Evolutionary conservation across 495 filamentous ascomycete genomes (phyloP), one percentile per base, ranked within the genome.

Genomic region (Tuber umbilicatum): DNA sequence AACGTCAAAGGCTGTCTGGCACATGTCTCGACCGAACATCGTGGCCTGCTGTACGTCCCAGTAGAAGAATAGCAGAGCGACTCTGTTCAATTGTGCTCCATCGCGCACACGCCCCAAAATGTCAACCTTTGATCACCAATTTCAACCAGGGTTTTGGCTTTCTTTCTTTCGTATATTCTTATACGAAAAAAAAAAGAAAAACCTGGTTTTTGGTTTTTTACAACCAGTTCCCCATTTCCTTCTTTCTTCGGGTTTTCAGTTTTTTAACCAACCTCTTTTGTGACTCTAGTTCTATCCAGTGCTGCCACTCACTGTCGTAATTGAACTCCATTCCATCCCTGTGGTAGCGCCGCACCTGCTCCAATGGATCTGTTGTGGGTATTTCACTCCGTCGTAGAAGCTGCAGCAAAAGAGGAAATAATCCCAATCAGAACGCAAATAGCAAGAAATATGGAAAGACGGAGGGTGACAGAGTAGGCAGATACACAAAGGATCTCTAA

Each of bases 41-140:
- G 73, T 80, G 27, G 78, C 73, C 68, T 82, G 81, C 68, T 82
- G 81, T 71, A 80, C 78, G 75, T 82, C 81, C 78, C 81, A 82
- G 71, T 73, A 82, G 68, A 82, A 82, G 73, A 79, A 80, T 69
- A 82, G 64, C 50, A 82, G 47, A 50, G 81, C 78, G 70, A 82
- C 73, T 71, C 81, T 82, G 50, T 64, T 64, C 55, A 64, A 64
- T 31, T 64, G 55, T 64, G 55, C n/a, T 35, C n/a, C n/a, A 35
- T 64, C 55, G 55, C 55, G 55, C 55, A 64, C 55, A 64, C 55
- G 55, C 55, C 50, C 55, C 14, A 64, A 64, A 64, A 64, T 35
- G 55, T 64, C 55, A 64, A 35, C 55, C 55, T 35, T 64, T 64
- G 55, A 64, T 64, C 55, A 64, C 3, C 27, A 64, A 27, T 64